phyloP scores from a whole-genome alignment of 768 basidiomycete species.

The Gyrodon lividus region DNA sequence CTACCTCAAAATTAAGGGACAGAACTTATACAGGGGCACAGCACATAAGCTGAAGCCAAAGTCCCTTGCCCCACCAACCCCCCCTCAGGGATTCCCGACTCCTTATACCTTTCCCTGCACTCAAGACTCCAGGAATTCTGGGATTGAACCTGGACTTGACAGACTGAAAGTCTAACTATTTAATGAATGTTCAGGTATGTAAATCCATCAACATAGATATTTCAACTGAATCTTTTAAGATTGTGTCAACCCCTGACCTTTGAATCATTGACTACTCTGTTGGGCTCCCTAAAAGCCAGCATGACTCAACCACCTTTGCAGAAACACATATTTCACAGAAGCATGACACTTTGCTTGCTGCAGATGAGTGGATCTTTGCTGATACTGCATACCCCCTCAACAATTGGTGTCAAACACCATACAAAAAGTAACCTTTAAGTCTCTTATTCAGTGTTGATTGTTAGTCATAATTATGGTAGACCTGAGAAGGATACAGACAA shows the following conservation, averaged over 20 bases:
- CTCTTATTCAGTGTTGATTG: neutral
- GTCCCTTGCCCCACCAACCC: too few relatives aligned
- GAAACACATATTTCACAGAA: conserved; percentile 18
- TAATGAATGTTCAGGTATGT: conserved; percentile 23
- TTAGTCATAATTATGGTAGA: neutral
- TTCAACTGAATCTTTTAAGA: conserved; percentile 5
- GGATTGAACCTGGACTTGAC: too few relatives aligned
- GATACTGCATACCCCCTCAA: conserved; percentile 40
- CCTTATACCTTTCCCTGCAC: too few relatives aligned
- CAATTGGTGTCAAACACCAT: conserved; percentile 28
- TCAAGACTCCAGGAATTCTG: too few relatives aligned
- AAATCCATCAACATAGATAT: neutral
- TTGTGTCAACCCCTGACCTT: conserved; percentile 31
- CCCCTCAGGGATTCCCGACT: too few relatives aligned
- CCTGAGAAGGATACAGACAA: neutral
- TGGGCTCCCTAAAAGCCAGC: conserved; percentile 36
- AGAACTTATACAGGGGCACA: too few relatives aligned
- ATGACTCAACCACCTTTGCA: conserved; percentile 34
- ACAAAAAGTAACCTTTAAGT: too few relatives aligned
- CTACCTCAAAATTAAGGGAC: too few relatives aligned
- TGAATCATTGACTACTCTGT: conserved; percentile 34
- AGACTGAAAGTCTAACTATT: too few relatives aligned
- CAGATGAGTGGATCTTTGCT: conserved; percentile 38
- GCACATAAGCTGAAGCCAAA: too few relatives aligned
- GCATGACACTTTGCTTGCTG: too few relatives aligned